Evolutionary conservation across 768 basidiomycete genomes (phyloP), one percentile per base, ranked within the genome.

Genomic region (Termitomyces sp.): DNA sequence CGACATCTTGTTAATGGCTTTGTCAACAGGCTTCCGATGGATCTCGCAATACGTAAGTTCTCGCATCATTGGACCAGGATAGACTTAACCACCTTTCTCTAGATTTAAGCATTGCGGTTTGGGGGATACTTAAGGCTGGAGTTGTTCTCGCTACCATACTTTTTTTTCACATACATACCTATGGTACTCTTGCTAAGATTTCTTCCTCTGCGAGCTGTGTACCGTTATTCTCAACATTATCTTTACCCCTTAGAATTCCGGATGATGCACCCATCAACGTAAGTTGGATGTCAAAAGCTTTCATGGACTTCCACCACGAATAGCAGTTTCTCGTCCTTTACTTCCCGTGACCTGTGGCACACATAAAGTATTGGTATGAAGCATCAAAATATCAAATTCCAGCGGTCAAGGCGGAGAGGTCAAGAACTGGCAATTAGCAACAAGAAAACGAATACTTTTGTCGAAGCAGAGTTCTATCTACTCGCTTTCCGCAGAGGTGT

Each of bases 31-130:
- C 58, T 94, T 96, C 90, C 87, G 94, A 64, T 97, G 94, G 94
- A 67, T 97, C 59, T 94, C 92, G 62, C 94, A 95, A 95, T 97
- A 97, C 76, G 93, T 95, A 70, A 65, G 90, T 76, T 43, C 7
- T 49, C 28, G 7, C 24, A n/a, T 18, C 38, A 8, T 45, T 9
- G 22, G 45, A 44, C 13, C 18, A 52, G 6, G 22, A 53, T 18
- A 0, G 35, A 52, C 13, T 18, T 28, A 11, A 38, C 40, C 49
- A 48, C 20, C 62, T 33, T 24, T 38, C 55, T 32, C 52, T 41
- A 79, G 77, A 77, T 79, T 65, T 79, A 70, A 75, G 63, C 36
- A 22, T 20, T 41, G 16, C 38, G n/a, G 45, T 47, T 30, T 51
- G 18, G 33, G 53, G 54, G 54, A 56, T 56, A 48, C 51, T 58